Base-by-base conservation (phyloP, 176 grass and related monocot species). In the Tillandsia leiboldiana region DNA sequence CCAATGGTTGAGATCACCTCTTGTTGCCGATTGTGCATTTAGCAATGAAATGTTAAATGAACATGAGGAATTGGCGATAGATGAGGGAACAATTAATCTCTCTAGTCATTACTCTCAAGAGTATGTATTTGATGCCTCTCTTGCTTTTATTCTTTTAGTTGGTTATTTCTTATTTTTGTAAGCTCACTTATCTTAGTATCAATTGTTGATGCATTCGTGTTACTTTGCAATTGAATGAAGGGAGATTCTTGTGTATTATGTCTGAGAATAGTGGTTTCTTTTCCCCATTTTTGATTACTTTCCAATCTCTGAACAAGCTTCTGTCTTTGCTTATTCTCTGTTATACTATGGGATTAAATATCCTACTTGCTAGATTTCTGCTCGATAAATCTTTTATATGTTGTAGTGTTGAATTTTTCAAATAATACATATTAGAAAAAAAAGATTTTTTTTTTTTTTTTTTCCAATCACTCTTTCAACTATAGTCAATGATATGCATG, bases 21-120 rank as follows among this genome's bases (percentile, higher is more conserved):
- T 70, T 12, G 72, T 81, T 64, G 79, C 91, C 72, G 81, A 92
- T 53, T 84, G 66, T 67, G 82, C 73, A 6, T 51, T 83, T 58
- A 90, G 78, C 77, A 83, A 65, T 28, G 86, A 85, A 29, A 81
- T 72, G 62, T 29, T 87, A 64, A 81, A 83, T 77, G 83, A 75
- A 49, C 76, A 87, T 15, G 70, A 84, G 68, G 81, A 90, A 1
- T 71, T 97, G 75, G 69, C 63, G 14, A 83, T 97, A 2, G 93
- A 97, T 75, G 93, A 92, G 66, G 93, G 93, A 71, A 92, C 86
- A 2, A 97, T 97, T 66, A 85, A 68, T 20, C 50, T 92, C 49
- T 97, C 93, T 63, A 78, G 79, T 63, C 80, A 84, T 18, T 97
- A 97, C 83, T 97, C 93, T 28, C 84, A 97, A 77, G 84, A 87